Base-by-base conservation (phyloP, 768 basidiomycete species). In the Mycena vitilis region DNA sequence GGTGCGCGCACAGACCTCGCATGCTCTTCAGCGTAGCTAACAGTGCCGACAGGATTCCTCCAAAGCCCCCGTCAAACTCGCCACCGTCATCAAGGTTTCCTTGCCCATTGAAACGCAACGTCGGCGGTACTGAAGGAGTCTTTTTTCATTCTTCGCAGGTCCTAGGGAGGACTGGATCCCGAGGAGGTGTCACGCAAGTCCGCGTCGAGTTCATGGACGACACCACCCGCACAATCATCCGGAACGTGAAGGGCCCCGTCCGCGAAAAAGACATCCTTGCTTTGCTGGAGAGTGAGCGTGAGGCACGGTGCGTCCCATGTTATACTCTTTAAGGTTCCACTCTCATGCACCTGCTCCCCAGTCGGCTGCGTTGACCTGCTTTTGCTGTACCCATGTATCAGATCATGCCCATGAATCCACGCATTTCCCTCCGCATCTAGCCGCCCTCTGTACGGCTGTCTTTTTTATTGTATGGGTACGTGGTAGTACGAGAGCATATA, bases 141-240 rank as follows among this genome's bases (percentile, higher is more conserved):
- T 12, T 38, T 55, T 30, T 30, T 30, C 30, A 3, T 30, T 66
- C 52, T 65, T 51, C 68, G 68, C 72, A 98, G 95, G 95, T 99
- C 81, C 91, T 99, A 77, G 98, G 98, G 78, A 91, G 98, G 77
- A 99, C 98, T 79, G 97, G 97, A 70, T 98, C 96, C 75, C 95
- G 97, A 80, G 97, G 97, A 84, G 97, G 97, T 85, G 96, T 99
- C 77, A 98, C 96, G 69, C 96, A 98, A 86, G 96, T 98, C 83
- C 95, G 97, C 73, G 98, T 99, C 74, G 98, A 99, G 80, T 98
- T 99, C 86, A 91, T 99, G 93, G 97, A 99, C 80, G 96, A 99
- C 81, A 89, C 94, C 63, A 89, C 91, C 73, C 93, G 97, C 76
- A 92, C 94, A 73, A 98, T 99, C 82, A 97, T 98, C 82, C 94